Evolutionary conservation across 345 rosid genomes (phyloP).

Genomic region (Ricinus communis): DNA sequence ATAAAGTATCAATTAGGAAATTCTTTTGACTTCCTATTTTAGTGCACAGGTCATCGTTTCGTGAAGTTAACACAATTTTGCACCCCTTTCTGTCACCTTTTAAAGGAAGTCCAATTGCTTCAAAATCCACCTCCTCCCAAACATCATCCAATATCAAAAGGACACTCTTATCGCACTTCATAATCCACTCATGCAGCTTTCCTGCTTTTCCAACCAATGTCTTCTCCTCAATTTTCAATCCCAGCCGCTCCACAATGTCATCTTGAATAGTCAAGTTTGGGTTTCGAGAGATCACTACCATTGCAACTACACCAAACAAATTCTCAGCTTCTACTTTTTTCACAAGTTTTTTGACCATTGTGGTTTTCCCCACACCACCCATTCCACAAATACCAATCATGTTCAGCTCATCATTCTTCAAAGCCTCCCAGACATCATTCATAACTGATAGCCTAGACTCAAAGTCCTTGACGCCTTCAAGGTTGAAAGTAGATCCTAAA

Average conservation of each 20-base stretch:
- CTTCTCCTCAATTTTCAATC: background rate
- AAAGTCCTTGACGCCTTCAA: background rate
- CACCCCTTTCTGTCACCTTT: background rate
- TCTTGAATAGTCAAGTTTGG: background rate
- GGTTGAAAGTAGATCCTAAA: background rate
- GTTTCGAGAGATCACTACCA: background rate
- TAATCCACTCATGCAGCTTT: background rate
- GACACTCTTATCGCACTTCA: background rate
- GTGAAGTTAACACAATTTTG: background rate
- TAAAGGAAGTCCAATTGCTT: background rate
- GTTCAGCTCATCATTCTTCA: background rate
- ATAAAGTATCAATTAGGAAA: background rate
- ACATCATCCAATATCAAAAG: conserved; percentile 1
- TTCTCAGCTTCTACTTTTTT: background rate
- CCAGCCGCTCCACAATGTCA: background rate
- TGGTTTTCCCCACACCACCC: background rate
- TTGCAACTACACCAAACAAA: background rate
- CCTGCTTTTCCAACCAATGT: background rate
- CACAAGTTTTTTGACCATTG: background rate
- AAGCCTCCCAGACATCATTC: background rate
- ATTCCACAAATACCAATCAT: background rate
- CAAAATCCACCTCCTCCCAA: background rate
- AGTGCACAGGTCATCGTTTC: background rate
- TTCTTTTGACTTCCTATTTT: conserved; percentile 1
- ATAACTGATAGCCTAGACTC: background rate